A percentile compares a stretch with the other conserved stretches of the same genome.
phyloP scores from a whole-genome alignment of 2,329 filamentous ascomycete species.

The Bisporella sp. region DNA sequence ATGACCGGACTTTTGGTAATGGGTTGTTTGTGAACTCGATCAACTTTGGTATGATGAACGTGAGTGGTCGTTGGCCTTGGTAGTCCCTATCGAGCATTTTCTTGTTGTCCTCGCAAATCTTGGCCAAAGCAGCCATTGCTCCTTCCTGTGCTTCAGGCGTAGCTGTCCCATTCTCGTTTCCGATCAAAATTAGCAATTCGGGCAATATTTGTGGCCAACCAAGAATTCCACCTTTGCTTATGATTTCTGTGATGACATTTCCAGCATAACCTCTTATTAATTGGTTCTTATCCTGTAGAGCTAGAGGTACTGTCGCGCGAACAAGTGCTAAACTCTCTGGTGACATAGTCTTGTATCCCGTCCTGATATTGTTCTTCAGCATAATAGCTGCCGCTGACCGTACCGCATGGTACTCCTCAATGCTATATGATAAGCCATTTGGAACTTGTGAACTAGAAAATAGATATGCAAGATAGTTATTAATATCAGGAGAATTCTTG shows the following conservation, averaged over 20 bases:
- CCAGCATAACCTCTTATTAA: conserved; percentile 87
- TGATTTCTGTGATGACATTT: conserved; percentile 88
- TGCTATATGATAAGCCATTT: conserved; percentile 49
- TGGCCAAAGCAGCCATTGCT: conserved; percentile 84
- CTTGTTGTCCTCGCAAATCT: conserved; percentile 95
- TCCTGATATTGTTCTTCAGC: conserved; percentile 87
- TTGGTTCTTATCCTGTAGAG: conserved; percentile 71
- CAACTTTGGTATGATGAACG: conserved; percentile 83
- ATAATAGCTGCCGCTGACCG: conserved; percentile 86
- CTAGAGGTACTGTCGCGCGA: conserved; percentile 69
- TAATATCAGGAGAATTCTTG: conserved; percentile 82
- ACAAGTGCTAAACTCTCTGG: conserved; percentile 68
- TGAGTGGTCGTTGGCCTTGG: conserved; percentile 79
- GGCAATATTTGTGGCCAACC: conserved; percentile 88
- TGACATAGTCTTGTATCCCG: conserved; percentile 68
- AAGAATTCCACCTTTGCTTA: conserved; percentile 76
- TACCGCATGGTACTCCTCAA: conserved; percentile 63
- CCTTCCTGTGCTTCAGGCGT: conserved; percentile 76
- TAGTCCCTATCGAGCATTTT: conserved; percentile 82
- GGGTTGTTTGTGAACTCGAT: conserved; percentile 77
- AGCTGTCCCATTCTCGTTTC: conserved; percentile 62
- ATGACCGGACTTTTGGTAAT: conserved; percentile 68
- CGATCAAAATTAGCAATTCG: conserved; percentile 71
- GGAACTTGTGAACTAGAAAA: conserved; percentile 66
- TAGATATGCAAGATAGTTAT: conserved; percentile 93